Evolutionary conservation across 495 filamentous ascomycete species (phyloP), one percentile per base, ranked within the genome.

Genomic region (Neurospora terricola): DNA sequence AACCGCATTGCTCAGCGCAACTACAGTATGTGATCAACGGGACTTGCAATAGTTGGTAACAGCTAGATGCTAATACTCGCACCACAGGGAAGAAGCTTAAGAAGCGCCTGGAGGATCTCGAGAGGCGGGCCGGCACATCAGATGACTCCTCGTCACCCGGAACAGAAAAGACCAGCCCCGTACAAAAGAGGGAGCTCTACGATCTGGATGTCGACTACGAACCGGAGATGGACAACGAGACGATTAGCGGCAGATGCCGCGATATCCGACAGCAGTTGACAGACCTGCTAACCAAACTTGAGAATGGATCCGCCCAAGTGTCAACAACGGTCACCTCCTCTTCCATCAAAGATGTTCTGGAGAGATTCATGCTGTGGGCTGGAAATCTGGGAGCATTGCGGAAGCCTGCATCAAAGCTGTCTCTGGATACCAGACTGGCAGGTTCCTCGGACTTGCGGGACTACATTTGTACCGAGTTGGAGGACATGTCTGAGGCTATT

Each of bases 1-100:
- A 98, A 98, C 83, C 89, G 95, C 70, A 98, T 98, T 83, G 95
- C 95, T 59, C 95, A 98, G 84, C 91, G 95, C 73, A 98, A 98
- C 85, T 98, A 98, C 85, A 95, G 95, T 97, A 87, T 81, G 94
- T 92, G 75, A 66, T 18, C 54, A 66, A 66, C 27, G 14, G 23
- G 14, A 34, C 23, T 7, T 34, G 27, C 54, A 18, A 18, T 34
- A 1, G 6, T 36, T 66, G 54, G 54, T 36, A 66, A 66, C 27
- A 30, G 54, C 14, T 9, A 34, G 27, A 34, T 66, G 54, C 76
- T 76, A 76, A 77, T 70, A 30, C 5, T 43, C 38, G 73, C 16
- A 37, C 27, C 76, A 72, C 81, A 98, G 95, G 95, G 87, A 97
- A 98, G 88, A 99, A 98, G 89, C 89, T 99, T 73, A 99, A 99